These are phyloP conservation scores for Nemania serpens DNA, from an alignment of 2,329 filamentous ascomycete species.

Conservation along the genomic window DNA sequence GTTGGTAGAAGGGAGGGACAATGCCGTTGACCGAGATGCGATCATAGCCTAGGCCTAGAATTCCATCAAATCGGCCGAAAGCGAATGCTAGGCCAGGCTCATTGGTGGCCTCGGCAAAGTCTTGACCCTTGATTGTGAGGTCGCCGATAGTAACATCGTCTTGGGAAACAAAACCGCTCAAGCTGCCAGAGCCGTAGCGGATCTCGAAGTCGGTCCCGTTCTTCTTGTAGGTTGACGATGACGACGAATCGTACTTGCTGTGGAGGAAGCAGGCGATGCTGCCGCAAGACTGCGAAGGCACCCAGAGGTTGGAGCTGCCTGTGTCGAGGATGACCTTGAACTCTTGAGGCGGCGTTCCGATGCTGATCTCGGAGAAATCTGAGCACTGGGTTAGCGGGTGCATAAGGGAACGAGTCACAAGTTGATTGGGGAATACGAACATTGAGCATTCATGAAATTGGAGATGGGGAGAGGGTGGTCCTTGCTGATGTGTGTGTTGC, in stretches of 20 bases:
- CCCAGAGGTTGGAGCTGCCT: slow-evolving; percentile 98
- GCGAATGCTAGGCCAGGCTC: slow-evolving; percentile 97
- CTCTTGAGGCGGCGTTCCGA: slow-evolving; percentile 87
- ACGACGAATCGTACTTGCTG: slow-evolving; percentile 90
- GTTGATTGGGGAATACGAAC: slow-evolving; percentile 58
- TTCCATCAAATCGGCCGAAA: slow-evolving; percentile 96
- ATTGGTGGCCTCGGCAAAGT: slow-evolving; percentile 94
- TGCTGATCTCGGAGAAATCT: slow-evolving; percentile 97
- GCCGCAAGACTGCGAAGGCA: slow-evolving; percentile 85
- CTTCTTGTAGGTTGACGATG: slow-evolving; percentile 89
- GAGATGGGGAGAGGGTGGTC: slow-evolving; percentile 85
- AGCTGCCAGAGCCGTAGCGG: slow-evolving; percentile 89
- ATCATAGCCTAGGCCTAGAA: slow-evolving; percentile 91
- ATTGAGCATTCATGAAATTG: slow-evolving; percentile 99
- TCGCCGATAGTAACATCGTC: slow-evolving; percentile 88
- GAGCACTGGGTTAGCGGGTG: slow-evolving; percentile 7
- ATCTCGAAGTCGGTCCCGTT: slow-evolving; percentile 95
- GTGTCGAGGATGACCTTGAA: slow-evolving; percentile 99
- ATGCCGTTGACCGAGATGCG: slow-evolving; percentile 97
- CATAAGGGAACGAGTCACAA: neutral
- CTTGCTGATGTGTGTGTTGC: slow-evolving; percentile 66
- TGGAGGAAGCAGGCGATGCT: slow-evolving; percentile 99
- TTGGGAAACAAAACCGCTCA: slow-evolving; percentile 91
- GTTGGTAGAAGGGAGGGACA: slow-evolving; percentile 93
- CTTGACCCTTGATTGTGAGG: slow-evolving; percentile 82